Evolutionary conservation across 2,329 filamentous ascomycete genomes (phyloP).

Genomic region (Ceratocystis eucalypticola): DNA sequence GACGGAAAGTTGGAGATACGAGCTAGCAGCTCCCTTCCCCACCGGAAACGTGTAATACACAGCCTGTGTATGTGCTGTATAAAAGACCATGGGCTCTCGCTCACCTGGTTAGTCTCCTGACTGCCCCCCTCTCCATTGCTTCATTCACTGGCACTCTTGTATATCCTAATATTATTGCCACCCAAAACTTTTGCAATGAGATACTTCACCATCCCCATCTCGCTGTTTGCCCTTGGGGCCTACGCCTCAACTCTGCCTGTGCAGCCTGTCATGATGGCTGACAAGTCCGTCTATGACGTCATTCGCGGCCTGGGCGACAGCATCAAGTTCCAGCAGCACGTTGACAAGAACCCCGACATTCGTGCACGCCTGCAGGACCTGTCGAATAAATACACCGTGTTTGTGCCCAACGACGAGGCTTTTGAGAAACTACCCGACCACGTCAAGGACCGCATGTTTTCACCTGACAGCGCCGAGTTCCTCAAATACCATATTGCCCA

Average conservation of each 20-base stretch:
- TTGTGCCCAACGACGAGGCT: conserved; percentile 64
- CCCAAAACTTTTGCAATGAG: conserved; percentile 39
- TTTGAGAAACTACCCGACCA: conserved; percentile 49
- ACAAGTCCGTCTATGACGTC: conserved; percentile 20
- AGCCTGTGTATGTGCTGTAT: neutral
- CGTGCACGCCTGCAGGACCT: conserved; percentile 63
- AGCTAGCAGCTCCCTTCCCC: neutral
- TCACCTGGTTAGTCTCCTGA: neutral
- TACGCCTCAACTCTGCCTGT: conserved; percentile 5
- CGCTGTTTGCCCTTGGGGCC: conserved; percentile 16
- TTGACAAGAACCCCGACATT: conserved; percentile 54
- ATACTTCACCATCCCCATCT: neutral
- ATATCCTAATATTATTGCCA: conserved; percentile 25
- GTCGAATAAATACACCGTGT: conserved; percentile 58
- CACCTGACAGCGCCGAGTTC: conserved; percentile 38
- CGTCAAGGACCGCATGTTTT: conserved; percentile 43
- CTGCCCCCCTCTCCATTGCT: neutral
- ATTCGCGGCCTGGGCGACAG: conserved; percentile 22
- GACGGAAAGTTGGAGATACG: neutral
- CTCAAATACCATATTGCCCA: conserved; percentile 62
- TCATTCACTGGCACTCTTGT: neutral
- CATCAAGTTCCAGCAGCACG: conserved; percentile 11
- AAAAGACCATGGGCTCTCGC: neutral
- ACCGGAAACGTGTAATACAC: too few relatives aligned
- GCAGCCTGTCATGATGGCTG: neutral